Base-by-base conservation (phyloP, 2,329 filamentous ascomycete species). In the Arthroderma sp. region DNA sequence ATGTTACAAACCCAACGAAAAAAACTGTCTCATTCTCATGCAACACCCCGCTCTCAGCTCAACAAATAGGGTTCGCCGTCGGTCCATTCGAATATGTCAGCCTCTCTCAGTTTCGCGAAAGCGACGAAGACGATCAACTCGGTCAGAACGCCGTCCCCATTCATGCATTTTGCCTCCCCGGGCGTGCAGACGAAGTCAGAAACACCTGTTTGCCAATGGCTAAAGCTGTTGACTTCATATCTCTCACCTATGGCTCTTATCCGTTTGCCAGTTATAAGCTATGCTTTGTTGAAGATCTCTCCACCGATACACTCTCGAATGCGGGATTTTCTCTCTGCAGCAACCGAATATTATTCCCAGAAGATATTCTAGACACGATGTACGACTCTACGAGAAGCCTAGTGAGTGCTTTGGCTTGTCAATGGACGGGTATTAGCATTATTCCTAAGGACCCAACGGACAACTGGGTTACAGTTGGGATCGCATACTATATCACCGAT, bases 41-140 rank as follows among this genome's bases (percentile, higher is more conserved):
- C 41, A 75, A 76, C 48, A 79, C 80, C 49, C 78, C 83, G 42
- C 78, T 91, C 6, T 80, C 87, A 1, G 82, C 89, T 1, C 83
- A 88, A 50, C 89, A 96, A 59, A 80, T 98, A 51, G 89, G 88
- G 4, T 94, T 98, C 61, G 85, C 87, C 2, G 77, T 96, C 45
- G 91, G 93, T 0, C 91, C 93, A 0, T 98, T 98, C 59, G 87
- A 96, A 62, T 83, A 89, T 53, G 81, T 96, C 43, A 85, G 95
- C 57, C 71, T 98, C 4, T 83, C 85, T 2, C 84, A 89, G 53
- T 94, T 85, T 55, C 80, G 93, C 42, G 85, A 88, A 38, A 85
- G 86, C 50, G 86, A 93, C 53, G 85, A 94, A 52, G 88, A 95
- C 57, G 86, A 93, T 54, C 86, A 88, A 60, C 76, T 98, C 44